Evolutionary conservation across 2,329 filamentous ascomycete genomes (phyloP), one percentile per base, ranked within the genome.

Genomic region (Hymenotorrendiella dingleyae): DNA sequence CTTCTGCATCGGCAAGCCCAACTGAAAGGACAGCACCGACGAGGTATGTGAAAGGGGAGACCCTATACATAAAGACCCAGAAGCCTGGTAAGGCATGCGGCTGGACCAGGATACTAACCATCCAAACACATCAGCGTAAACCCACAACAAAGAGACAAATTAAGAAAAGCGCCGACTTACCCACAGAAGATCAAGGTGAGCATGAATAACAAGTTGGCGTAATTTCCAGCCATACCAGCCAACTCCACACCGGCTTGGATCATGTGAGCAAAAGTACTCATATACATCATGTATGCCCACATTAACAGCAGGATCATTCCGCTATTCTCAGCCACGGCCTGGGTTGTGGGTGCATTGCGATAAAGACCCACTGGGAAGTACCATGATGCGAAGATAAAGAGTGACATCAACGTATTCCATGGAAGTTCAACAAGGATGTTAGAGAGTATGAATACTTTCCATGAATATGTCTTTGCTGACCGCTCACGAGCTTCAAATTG

Each of bases 11-110:
- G 37, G 84, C 84, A 3, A 95, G 68, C 4, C 78, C 86, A 1
- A 75, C 76, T 0, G 81, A 73, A 0, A 91, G 64, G 67, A 94
- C 79, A 14, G 82, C 86, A 4, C 74, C 74, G 12, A 93, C 78
- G 14, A 93, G 68, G 61, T 95, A 95, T 0, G 84, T 90, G 40
- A 94, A 86, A 0, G 89, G 88, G 0, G 82, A 88, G 40, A 89
- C 67, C 33, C 84, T 78, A 64, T 91, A 93, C 82, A 89, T 86
- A 70, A 88, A 89, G 54, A 84, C 82, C 84, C 86, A 91, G 71
- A 90, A 90, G 3, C 77, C 67, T 0, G 86, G 85, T 26, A 93
- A 72, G 1, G 65, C 61, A 4, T 66, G 62, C 1, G 83, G 82
- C 10, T 68, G 67, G 19, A 80, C 80, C 52, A 94, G 75, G 37